A percentile compares a stretch with the other conserved stretches of the same genome.
Conservation (phyloP, 2,329 filamentous ascomycete genomes). For the Nothopassalora personata region DNA sequence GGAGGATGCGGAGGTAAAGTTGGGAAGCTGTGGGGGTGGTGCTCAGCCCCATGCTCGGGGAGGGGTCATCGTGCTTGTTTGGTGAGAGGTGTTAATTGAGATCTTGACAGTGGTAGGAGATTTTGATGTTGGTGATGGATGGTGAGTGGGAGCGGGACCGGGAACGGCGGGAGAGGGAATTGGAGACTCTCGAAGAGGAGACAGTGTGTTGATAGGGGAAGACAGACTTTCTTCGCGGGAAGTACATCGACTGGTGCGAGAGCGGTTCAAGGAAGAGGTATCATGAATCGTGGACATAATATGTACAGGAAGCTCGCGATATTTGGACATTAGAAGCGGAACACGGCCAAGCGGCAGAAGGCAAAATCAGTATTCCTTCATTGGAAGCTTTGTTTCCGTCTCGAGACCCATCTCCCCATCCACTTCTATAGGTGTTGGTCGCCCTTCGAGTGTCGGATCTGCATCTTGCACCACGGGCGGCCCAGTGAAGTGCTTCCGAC, state of each 20-base stretch:
- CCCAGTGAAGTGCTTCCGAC: conserved; percentile 33
- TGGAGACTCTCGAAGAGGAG: background rate
- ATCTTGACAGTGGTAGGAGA: background rate
- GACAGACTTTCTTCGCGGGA: background rate
- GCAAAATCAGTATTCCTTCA: conserved; percentile 5
- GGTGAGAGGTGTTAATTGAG: background rate
- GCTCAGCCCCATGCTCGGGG: too few species aligned
- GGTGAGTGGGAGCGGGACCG: background rate
- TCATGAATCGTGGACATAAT: background rate
- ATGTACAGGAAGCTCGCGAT: background rate
- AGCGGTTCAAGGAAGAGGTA: background rate
- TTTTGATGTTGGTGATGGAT: background rate
- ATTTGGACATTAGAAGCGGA: background rate
- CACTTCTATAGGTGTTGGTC: conserved; percentile 15
- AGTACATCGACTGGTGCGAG: background rate
- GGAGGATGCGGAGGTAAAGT: background rate
- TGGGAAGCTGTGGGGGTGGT: background rate
- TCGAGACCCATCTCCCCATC: conserved; percentile 23
- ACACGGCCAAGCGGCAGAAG: background rate
- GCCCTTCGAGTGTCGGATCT: conserved; percentile 24
- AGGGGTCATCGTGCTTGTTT: too few species aligned
- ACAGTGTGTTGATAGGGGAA: background rate
- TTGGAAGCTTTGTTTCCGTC: conserved; percentile 7
- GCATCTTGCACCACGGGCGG: conserved; percentile 31
- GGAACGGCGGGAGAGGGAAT: background rate